Evolutionary conservation across 768 basidiomycete species (phyloP).

Genomic region (Ephemerocybe angulata): DNA sequence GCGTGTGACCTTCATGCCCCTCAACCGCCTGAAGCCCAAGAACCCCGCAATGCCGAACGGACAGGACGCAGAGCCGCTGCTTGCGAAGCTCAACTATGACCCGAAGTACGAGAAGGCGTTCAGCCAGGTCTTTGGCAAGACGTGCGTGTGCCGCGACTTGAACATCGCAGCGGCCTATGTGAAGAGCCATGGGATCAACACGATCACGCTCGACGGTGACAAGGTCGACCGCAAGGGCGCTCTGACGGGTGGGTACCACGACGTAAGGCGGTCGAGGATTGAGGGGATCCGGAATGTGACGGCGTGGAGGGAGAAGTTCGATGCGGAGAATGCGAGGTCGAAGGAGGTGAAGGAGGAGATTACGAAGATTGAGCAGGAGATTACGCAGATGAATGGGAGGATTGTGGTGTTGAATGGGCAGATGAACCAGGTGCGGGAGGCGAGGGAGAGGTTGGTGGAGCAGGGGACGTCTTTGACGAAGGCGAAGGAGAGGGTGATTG

Average conservation of each 20-base stretch:
- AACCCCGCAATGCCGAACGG: conserved; percentile 61
- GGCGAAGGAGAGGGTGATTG: conserved; percentile 69
- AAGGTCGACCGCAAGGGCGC: conserved; percentile 96
- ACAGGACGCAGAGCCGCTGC: conserved; percentile 73
- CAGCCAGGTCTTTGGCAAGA: conserved; percentile 96
- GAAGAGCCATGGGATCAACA: conserved; percentile 91
- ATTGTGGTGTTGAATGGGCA: conserved; percentile 69
- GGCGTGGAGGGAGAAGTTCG: conserved; percentile 70
- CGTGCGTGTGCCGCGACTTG: conserved; percentile 91
- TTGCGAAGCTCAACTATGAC: conserved; percentile 81
- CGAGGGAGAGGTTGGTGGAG: conserved; percentile 61
- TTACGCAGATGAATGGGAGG: conserved; percentile 69
- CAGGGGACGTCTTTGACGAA: conserved; percentile 56
- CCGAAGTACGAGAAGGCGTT: conserved; percentile 74
- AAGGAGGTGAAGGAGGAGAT: conserved; percentile 75
- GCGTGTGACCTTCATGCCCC: conserved; percentile 96
- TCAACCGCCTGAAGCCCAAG: conserved; percentile 89
- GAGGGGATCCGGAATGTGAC: conserved; percentile 79
- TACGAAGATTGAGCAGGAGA: conserved; percentile 75
- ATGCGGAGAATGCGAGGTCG: conserved; percentile 58
- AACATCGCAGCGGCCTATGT: conserved; percentile 92
- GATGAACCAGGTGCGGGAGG: conserved; percentile 65
- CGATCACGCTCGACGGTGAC: conserved; percentile 96
- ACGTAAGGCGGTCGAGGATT: conserved; percentile 83
- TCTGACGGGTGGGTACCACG: conserved; percentile 94